phyloP scores from a whole-genome alignment of 2,329 filamentous ascomycete species.

The Plectosphaerella sp. region DNA sequence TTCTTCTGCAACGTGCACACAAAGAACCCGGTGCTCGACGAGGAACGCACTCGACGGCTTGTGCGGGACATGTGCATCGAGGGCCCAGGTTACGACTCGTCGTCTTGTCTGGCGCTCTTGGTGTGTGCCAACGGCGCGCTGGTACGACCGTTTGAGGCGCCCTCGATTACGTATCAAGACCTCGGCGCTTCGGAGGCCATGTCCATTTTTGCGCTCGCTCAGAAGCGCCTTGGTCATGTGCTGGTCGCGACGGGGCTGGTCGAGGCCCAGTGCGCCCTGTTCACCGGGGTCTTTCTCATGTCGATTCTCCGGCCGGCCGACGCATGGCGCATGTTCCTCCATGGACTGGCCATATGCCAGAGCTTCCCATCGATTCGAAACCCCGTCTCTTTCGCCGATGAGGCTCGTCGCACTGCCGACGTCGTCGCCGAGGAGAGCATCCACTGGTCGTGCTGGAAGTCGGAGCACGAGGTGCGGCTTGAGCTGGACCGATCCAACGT shows the following conservation, averaged over 20 bases:
- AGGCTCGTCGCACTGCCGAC: constrained; percentile 13
- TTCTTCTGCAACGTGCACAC: constrained; percentile 46
- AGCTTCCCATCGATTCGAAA: constrained; percentile 24
- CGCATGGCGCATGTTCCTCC: constrained; percentile 48
- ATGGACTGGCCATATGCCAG: constrained; percentile 44
- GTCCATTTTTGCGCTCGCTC: constrained; percentile 41
- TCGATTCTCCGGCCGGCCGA: constrained; percentile 38
- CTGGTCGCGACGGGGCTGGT: constrained; percentile 35
- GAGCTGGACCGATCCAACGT: constrained; percentile 30
- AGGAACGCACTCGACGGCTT: constrained; percentile 30
- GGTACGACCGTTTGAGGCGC: constrained; percentile 34
- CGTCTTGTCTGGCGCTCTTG: constrained; percentile 40
- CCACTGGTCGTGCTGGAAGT: constrained; percentile 54
- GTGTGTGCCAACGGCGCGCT: constrained; percentile 42
- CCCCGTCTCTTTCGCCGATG: constrained; percentile 6
- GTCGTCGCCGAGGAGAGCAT: constrained; percentile 38
- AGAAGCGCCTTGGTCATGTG: constrained; percentile 41
- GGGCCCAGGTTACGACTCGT: constrained; percentile 37
- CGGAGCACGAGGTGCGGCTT: constrained; percentile 42
- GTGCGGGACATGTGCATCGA: constrained; percentile 33
- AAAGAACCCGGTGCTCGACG: constrained; percentile 47
- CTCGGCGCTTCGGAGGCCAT: constrained; percentile 32
- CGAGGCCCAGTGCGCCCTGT: constrained; percentile 45
- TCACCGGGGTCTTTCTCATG: constrained; percentile 46
- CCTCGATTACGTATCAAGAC: constrained; percentile 24